Base-by-base conservation (phyloP, 371 early-diverging fungal species). In the Syncephalis fuscata region DNA sequence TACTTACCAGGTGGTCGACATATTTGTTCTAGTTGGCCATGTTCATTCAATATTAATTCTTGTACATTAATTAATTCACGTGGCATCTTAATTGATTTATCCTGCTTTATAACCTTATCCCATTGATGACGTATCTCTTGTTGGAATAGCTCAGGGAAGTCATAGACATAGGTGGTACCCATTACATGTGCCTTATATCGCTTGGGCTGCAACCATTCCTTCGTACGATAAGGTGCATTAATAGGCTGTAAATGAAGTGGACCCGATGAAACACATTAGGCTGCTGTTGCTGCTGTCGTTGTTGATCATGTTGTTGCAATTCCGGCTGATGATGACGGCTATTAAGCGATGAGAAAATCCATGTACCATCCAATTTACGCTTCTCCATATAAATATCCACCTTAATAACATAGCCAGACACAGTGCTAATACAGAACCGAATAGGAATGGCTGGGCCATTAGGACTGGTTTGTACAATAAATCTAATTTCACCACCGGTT, bases 101-200 rank as follows among this genome's bases (percentile, higher is more conserved):
- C 65, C 40, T 59, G 58, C 51, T 74, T 70, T 42, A 64, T 51
- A 1, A 80, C 84, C 51, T 75, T 73, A 41, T 63, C 59, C 92
- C 92, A 92, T 48, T 66, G 65, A 51, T 73, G 68, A 51, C 80
- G 79, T 26, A 83, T 57, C n/a, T 80, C 74, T 55, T 84, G 77
- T 26, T 82, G 76, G 84, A 97, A 94, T 54, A 97, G 74, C 50
- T 91, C 92, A 5, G 92, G 90, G 78, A 92, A 97, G 58, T 97
- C 98, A 56, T 97, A 94, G 25, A 97, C 89, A 55, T 92, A 97
- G 17, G 96, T 92, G 11, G 98, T 97, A 40, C 92, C 95, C 85
- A 93, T 86, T 55, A 91, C 66, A 53, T 95, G 93, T 48, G 94
- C 97, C 78, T 89, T 88, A 76, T 92, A 90, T 58, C 97, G 89